phyloP scores from a whole-genome alignment of 345 rosid genomes.

The Ailanthus altissimus region DNA sequence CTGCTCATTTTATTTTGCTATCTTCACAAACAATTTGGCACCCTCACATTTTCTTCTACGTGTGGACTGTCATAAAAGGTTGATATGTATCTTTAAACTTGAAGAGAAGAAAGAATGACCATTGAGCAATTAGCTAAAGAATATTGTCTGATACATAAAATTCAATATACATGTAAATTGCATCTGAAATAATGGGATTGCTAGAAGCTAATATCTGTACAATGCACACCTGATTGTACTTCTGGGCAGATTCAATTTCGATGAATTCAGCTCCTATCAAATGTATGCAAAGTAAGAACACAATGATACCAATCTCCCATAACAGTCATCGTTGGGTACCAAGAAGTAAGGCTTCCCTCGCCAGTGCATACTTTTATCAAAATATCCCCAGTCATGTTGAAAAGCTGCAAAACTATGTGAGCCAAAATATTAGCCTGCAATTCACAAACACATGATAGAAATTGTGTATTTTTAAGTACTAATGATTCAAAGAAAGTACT shows the following conservation, averaged over 20 bases:
- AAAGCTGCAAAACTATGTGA: conserved; percentile 12
- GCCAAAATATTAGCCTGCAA: conserved; percentile 24
- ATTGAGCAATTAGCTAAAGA: conserved; percentile 10
- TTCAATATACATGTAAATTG: conserved; percentile 27
- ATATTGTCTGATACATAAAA: conserved; percentile 2
- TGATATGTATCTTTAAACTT: too few species aligned
- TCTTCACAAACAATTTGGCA: too few species aligned
- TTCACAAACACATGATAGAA: not conserved
- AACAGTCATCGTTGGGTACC: not conserved
- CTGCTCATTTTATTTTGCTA: too few species aligned
- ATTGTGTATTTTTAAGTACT: not conserved
- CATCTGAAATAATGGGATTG: conserved; percentile 13
- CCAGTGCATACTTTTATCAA: conserved; percentile 1
- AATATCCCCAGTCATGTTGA: conserved; percentile 10
- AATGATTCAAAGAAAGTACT: not conserved
- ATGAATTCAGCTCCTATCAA: conserved; percentile 2
- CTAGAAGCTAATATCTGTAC: conserved; percentile 27
- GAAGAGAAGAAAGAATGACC: conserved; percentile 1
- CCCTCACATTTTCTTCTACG: too few species aligned
- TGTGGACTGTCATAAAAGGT: too few species aligned
- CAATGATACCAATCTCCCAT: not conserved
- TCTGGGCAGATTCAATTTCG: conserved; percentile 20
- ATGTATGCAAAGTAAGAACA: conserved; percentile 14
- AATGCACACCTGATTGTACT: conserved; percentile 28
- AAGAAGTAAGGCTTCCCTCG: not conserved